Conservation (phyloP, 768 basidiomycete species). For the Leucocoprinus sp. region DNA sequence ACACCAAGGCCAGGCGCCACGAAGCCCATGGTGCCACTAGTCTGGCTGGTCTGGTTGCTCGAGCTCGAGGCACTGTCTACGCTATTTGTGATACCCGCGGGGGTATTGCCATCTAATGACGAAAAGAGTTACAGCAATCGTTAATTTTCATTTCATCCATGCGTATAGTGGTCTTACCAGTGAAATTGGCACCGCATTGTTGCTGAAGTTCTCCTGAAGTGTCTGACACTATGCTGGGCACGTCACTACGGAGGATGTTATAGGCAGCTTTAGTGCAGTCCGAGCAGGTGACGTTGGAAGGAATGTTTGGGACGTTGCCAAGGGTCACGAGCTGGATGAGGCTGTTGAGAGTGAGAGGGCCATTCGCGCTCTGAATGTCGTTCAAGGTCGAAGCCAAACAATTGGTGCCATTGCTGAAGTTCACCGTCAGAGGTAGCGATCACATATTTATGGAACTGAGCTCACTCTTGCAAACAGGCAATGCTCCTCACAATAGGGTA, state of each 20-base stretch:
- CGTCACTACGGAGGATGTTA: constrained; percentile 28
- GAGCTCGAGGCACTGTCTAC: constrained; percentile 12
- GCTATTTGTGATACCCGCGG: constrained; percentile 27
- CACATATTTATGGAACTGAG: background rate
- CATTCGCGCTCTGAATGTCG: constrained; percentile 34
- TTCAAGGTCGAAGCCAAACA: constrained; percentile 50
- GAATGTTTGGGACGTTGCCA: constrained; percentile 16
- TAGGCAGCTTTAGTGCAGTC: constrained; percentile 47
- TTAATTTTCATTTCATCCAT: background rate
- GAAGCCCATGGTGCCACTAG: background rate
- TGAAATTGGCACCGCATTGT: constrained; percentile 46
- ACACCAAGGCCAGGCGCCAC: constrained; percentile 6
- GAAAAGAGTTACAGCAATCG: background rate
- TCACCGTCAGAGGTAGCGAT: background rate
- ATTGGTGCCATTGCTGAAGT: constrained; percentile 23
- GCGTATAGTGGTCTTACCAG: constrained; percentile 27
- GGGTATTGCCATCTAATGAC: constrained; percentile 29
- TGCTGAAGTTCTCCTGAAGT: constrained; percentile 22
- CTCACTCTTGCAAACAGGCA: constrained; percentile 60
- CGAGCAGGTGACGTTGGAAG: constrained; percentile 39
- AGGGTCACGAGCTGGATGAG: constrained; percentile 17
- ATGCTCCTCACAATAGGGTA: constrained; percentile 54
- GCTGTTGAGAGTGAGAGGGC: constrained; percentile 28
- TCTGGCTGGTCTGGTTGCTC: background rate
- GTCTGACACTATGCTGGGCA: constrained; percentile 26